A percentile compares a stretch with the other conserved stretches of the same genome.
Evolutionary conservation across 192 early-diverging fungal species (phyloP).

Genomic region (Spizellomyces punctatus): DNA sequence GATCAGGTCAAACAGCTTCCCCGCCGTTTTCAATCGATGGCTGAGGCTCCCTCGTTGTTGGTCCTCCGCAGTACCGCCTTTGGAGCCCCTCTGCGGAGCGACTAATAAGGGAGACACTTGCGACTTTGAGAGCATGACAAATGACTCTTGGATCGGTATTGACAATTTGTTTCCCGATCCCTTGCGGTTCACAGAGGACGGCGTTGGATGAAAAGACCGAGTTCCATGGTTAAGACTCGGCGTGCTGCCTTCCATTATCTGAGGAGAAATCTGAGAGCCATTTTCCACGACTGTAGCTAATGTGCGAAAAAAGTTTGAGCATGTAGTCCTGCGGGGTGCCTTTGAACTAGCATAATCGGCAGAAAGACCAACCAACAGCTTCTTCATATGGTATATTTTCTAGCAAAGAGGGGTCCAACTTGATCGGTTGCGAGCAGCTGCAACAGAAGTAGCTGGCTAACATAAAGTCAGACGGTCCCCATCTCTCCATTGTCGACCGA

Average conservation of each 20-base stretch:
- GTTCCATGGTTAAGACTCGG: neutral
- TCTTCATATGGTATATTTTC: slow-evolving; percentile 56
- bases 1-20: slow-evolving; percentile 76
- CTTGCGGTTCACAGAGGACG: neutral
- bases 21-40: slow-evolving; percentile 63
- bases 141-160: slow-evolving; percentile 53
- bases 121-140: slow-evolving; percentile 60
- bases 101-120: slow-evolving; percentile 40
- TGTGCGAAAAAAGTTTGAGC: no score
- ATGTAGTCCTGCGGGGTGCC: no score
- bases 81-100: neutral
- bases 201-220: neutral
- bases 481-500: neutral
- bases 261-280: no score
- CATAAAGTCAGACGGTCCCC: neutral
- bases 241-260: no score
- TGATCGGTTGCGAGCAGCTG: slow-evolving; percentile 64
- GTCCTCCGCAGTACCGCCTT: neutral
- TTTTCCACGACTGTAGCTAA: no score
- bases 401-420: slow-evolving; percentile 64
- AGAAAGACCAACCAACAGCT: slow-evolving; percentile 48
- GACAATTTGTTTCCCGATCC: slow-evolving; percentile 13
- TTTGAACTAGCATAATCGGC: no score
- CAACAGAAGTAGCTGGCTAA: slow-evolving; percentile 52
- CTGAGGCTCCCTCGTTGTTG: slow-evolving; percentile 40